A percentile compares a stretch with the other conserved stretches of the same genome.
Evolutionary conservation across 2,329 filamentous ascomycete species (phyloP).

Genomic region (Huntiella moniliformis): DNA sequence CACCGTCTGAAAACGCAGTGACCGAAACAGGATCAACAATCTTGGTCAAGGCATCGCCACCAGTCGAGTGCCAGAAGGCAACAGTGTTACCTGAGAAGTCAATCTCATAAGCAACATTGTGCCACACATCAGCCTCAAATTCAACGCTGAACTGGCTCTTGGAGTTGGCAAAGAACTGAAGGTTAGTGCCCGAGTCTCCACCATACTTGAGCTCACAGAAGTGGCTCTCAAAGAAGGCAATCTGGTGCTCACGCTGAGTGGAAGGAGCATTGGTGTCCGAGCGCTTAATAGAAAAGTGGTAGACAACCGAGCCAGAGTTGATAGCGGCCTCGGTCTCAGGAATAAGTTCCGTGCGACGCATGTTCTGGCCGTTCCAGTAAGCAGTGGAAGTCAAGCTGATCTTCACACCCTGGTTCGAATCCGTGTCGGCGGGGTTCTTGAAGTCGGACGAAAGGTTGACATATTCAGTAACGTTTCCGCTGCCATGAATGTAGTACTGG

Average conservation of each 20-base stretch:
- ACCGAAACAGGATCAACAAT: slow-evolving; percentile 41
- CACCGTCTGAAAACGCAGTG: slow-evolving; percentile 45
- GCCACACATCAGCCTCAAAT: slow-evolving; percentile 47
- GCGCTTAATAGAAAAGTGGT: slow-evolving; percentile 52
- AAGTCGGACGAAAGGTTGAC: slow-evolving; percentile 39
- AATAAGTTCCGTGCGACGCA: slow-evolving; percentile 58
- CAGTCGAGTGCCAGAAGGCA: slow-evolving; percentile 52
- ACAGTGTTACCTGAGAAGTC: slow-evolving; percentile 44
- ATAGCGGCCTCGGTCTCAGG: slow-evolving; percentile 49
- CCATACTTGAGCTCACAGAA: slow-evolving; percentile 60
- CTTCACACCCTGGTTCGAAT: slow-evolving; percentile 44
- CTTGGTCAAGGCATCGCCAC: slow-evolving; percentile 34
- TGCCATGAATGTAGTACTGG: slow-evolving; percentile 61
- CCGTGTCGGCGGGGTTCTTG: slow-evolving; percentile 47
- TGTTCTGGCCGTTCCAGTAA: slow-evolving; percentile 53
- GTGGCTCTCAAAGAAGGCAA: slow-evolving; percentile 45
- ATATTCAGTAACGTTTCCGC: slow-evolving; percentile 34
- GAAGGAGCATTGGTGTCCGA: slow-evolving; percentile 39
- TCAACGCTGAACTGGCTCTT: slow-evolving; percentile 42
- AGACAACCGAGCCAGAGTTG: slow-evolving; percentile 47
- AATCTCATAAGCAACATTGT: slow-evolving; percentile 59
- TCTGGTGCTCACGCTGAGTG: slow-evolving; percentile 47
- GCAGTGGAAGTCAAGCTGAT: slow-evolving; percentile 45
- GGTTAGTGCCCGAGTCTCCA: slow-evolving; percentile 33
- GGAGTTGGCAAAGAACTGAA: slow-evolving; percentile 46